A percentile compares a stretch with the other conserved stretches of the same genome.
Evolutionary conservation across 78 protist species (phyloP).

Genomic region (Creolimax fragrantissima): DNA sequence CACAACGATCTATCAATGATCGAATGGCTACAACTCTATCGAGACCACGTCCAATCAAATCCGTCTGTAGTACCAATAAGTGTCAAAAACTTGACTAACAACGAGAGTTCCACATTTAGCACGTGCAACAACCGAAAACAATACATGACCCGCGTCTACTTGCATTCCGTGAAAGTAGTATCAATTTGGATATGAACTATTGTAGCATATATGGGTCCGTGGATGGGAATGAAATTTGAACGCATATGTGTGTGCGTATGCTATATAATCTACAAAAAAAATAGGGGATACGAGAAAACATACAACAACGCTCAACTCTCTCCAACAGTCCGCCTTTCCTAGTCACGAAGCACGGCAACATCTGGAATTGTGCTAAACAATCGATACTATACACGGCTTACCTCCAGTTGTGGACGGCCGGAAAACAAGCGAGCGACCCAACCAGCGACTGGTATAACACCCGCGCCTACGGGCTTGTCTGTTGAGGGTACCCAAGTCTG

Average conservation of each 20-base stretch:
- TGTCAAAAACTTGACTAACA: too few relatives aligned
- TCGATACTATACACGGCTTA: too few relatives aligned
- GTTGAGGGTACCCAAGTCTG: background rate
- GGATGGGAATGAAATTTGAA: background rate
- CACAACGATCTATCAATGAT: background rate
- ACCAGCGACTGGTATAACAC: background rate
- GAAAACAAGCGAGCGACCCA: conserved; percentile 31
- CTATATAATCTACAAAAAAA: background rate
- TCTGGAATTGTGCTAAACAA: too few relatives aligned
- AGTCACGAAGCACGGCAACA: too few relatives aligned
- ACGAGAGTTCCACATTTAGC: too few relatives aligned
- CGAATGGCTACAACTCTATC: background rate
- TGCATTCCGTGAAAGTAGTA: too few relatives aligned
- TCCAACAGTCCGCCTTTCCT: too few relatives aligned
- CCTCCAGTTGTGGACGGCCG: conserved; percentile 18
- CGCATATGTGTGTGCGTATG: background rate
- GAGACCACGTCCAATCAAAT: background rate
- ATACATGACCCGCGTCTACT: too few relatives aligned
- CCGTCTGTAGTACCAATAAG: background rate
- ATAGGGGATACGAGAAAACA: background rate
- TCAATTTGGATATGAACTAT: too few relatives aligned
- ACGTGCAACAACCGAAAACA: too few relatives aligned
- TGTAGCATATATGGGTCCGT: background rate
- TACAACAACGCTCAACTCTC: too few relatives aligned
- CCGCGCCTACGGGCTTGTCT: background rate